Evolutionary conservation across 73 alveolate species (phyloP).

Genomic region (Effrenium voratum): DNA sequence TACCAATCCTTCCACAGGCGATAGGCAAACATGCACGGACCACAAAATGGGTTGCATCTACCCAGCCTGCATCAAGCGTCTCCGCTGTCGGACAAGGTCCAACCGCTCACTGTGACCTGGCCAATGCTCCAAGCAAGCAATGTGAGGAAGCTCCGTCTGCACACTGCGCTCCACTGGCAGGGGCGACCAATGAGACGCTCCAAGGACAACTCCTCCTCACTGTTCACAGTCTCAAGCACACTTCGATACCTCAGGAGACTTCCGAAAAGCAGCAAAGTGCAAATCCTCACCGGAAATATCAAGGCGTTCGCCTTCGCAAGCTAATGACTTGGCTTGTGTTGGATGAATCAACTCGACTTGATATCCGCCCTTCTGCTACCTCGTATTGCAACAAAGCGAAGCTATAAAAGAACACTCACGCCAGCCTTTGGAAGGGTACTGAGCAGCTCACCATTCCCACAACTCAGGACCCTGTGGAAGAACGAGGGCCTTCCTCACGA

Average conservation of each 20-base stretch:
- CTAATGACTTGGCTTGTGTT: background rate
- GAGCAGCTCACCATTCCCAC: slow-evolving; percentile 9
- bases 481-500: background rate
- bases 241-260: slow-evolving; percentile 32
- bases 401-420: background rate
- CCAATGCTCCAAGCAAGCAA: background rate
- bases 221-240: slow-evolving; percentile 63
- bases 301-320: no score
- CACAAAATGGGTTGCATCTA: no score
- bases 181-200: slow-evolving; percentile 65
- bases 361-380: background rate
- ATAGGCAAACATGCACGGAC: no score
- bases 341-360: background rate
- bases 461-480: slow-evolving; percentile 42
- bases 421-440: background rate
- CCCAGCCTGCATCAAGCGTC: slow-evolving; percentile 47
- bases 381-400: background rate
- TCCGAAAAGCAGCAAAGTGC: background rate
- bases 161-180: background rate
- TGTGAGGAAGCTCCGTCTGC: background rate
- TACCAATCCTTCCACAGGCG: slow-evolving; percentile 20
- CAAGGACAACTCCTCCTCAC: slow-evolving; percentile 62
- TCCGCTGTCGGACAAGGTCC: slow-evolving; percentile 53
- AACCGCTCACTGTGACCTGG: slow-evolving; percentile 63
- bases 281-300: no score